Evolutionary conservation across 176 grass and related monocot genomes (phyloP).

Genomic region (Olyra latifolia): DNA sequence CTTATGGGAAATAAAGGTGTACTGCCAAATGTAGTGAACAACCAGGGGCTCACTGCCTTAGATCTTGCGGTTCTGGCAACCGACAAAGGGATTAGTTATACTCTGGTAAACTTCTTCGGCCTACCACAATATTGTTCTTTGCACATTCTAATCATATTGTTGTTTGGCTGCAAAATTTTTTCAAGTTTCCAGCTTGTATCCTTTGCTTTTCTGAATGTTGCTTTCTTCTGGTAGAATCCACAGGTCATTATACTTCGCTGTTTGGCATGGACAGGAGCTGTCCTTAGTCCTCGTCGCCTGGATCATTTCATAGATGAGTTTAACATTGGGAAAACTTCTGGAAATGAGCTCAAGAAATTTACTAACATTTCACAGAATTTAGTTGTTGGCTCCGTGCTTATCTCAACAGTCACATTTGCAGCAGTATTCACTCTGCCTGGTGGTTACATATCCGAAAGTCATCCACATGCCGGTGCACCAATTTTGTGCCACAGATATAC

Average conservation of each 20-base stretch:
- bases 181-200: background rate
- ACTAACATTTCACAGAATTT: conserved; percentile 51
- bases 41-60: conserved; percentile 54
- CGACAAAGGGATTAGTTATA: conserved; percentile 51
- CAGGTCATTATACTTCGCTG: conserved; percentile 65
- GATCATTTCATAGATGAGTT: conserved; percentile 57
- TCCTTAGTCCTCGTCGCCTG: conserved; percentile 53
- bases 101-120: conserved; percentile 45
- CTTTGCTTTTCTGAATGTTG: conserved; percentile 49
- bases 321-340: conserved; percentile 40
- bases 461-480: conserved; percentile 50
- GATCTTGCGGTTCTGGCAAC: conserved; percentile 64
- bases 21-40: conserved; percentile 62
- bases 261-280: conserved; percentile 61
- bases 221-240: conserved; percentile 61
- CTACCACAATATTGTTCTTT: background rate
- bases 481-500: conserved; percentile 51
- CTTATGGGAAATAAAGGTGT: conserved; percentile 46
- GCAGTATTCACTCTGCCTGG: conserved; percentile 54
- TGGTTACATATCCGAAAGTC: conserved; percentile 48
- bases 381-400: conserved; percentile 46
- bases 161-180: background rate
- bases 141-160: conserved; percentile 16
- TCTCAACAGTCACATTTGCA: conserved; percentile 62
- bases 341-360: conserved; percentile 55